These are phyloP conservation scores for Myotisia sp. DNA, from an alignment of 2,329 filamentous ascomycete species.

Conservation along the genomic window DNA sequence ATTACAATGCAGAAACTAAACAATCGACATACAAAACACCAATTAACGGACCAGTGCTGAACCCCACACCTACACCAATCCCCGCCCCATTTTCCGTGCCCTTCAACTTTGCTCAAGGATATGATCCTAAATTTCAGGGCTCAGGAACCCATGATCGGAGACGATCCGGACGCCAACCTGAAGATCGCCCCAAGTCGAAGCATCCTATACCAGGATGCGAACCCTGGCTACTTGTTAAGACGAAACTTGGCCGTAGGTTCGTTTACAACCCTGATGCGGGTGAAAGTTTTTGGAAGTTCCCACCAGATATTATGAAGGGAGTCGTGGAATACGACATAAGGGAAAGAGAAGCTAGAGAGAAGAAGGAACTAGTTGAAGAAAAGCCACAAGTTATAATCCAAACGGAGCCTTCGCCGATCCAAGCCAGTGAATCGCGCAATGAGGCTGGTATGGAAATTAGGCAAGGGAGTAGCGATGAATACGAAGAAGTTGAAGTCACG, in stretches of 20 bases:
- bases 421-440: conserved; percentile 1
- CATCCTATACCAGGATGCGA: conserved; percentile 64
- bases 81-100: conserved; percentile 17
- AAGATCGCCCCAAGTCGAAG: conserved; percentile 69
- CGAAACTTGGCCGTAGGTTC: conserved; percentile 76
- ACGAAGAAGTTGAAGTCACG: conserved; percentile 63
- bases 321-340: conserved; percentile 53
- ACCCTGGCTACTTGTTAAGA: conserved; percentile 87
- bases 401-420: not conserved
- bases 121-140: conserved; percentile 33
- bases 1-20: conserved; percentile 69
- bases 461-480: conserved; percentile 42
- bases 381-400: conserved; percentile 5
- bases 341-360: conserved; percentile 55
- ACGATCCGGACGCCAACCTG: conserved; percentile 48
- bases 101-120: conserved; percentile 17
- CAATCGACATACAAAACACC: conserved; percentile 78
- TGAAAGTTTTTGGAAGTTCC: conserved; percentile 89
- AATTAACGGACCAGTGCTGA: conserved; percentile 21
- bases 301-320: conserved; percentile 67
- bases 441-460: conserved; percentile 10
- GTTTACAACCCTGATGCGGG: conserved; percentile 78
- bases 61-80: conserved; percentile 6
- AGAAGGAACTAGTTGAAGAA: conserved; percentile 30
- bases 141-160: conserved; percentile 45